A percentile compares a stretch with the other conserved stretches of the same genome.
Evolutionary conservation across 2,329 filamentous ascomycete species (phyloP).

Genomic region (Leptographium procerum): DNA sequence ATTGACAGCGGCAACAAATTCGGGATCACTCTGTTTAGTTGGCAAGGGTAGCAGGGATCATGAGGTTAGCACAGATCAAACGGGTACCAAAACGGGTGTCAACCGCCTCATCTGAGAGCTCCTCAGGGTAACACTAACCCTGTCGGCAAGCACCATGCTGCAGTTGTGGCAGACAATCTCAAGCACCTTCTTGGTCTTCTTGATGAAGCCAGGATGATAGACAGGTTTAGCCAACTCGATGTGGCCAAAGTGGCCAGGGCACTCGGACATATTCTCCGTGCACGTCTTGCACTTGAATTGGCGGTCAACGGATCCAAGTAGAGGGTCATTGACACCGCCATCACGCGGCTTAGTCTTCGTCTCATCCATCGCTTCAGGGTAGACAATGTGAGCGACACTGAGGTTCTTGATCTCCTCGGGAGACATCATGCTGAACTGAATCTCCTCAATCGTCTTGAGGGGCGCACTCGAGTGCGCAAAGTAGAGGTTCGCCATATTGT

Average conservation of each 20-base stretch:
- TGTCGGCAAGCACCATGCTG: conserved; percentile 93
- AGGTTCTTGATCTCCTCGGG: conserved; percentile 99
- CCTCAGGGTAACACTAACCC: conserved; percentile 68
- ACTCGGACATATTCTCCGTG: conserved; percentile 89
- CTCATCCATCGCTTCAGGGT: conserved; percentile 99
- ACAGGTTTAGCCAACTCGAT: conserved; percentile 96
- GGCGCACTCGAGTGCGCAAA: conserved; percentile 90
- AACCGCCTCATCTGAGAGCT: conserved; percentile 1
- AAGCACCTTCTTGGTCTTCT: conserved; percentile 97
- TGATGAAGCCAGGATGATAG: conserved; percentile 91
- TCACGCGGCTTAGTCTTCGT: conserved; percentile 82
- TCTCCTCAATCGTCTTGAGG: conserved; percentile 95
- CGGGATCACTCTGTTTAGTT: conserved; percentile 57
- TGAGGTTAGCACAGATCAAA: conserved; percentile 12
- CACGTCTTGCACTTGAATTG: conserved; percentile 95
- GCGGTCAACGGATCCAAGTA: conserved; percentile 91
- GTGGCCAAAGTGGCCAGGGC: conserved; percentile 95
- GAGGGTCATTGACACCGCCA: conserved; percentile 87
- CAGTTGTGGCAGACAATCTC: conserved; percentile 99
- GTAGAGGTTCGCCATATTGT: conserved; percentile 80
- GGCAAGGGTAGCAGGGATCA: conserved; percentile 19
- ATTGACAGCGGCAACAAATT: conserved; percentile 70
- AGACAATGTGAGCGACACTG: conserved; percentile 92
- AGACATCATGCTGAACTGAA: conserved; percentile 95
- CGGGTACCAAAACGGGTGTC: conserved; percentile 24